phyloP scores from a whole-genome alignment of 2,329 filamentous ascomycete genomes.

The Monosporascus sp. region DNA sequence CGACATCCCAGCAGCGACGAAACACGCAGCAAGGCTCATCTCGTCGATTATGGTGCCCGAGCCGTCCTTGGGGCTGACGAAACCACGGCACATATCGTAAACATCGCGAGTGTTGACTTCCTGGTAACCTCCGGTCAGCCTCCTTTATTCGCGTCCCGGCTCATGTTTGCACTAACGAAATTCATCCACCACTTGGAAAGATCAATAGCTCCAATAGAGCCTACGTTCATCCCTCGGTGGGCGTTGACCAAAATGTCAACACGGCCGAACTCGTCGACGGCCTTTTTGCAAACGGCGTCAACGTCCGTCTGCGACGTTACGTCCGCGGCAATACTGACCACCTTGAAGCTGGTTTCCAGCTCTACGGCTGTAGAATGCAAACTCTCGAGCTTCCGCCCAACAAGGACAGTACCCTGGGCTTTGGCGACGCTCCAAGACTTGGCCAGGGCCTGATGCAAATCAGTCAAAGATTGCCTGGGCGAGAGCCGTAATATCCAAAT shows the following conservation, averaged over 20 bases:
- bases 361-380: neutral
- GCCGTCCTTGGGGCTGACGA: constrained; percentile 2
- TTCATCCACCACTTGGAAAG: constrained; percentile 15
- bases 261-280: constrained; percentile 13
- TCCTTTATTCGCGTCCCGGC: too few species aligned
- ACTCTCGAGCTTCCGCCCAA: neutral
- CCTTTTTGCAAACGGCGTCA: constrained; percentile 4
- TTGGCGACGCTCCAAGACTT: neutral
- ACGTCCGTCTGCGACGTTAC: neutral
- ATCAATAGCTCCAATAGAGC: constrained; percentile 7
- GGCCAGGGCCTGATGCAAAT: neutral
- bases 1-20: constrained; percentile 14
- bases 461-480: neutral
- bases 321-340: neutral
- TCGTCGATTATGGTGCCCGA: constrained; percentile 21
- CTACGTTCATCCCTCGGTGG: constrained; percentile 10
- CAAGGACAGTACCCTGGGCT: neutral
- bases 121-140: neutral
- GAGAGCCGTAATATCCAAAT: neutral
- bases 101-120: neutral
- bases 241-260: constrained; percentile 21
- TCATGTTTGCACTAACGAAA: constrained; percentile 1
- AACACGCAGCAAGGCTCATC: constrained; percentile 15
- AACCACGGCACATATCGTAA: neutral
- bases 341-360: neutral